A percentile compares a stretch with the other conserved stretches of the same genome.
These are phyloP conservation scores for Stachybotrys elegans DNA, from an alignment of 2,329 filamentous ascomycete species.

Conservation along the genomic window DNA sequence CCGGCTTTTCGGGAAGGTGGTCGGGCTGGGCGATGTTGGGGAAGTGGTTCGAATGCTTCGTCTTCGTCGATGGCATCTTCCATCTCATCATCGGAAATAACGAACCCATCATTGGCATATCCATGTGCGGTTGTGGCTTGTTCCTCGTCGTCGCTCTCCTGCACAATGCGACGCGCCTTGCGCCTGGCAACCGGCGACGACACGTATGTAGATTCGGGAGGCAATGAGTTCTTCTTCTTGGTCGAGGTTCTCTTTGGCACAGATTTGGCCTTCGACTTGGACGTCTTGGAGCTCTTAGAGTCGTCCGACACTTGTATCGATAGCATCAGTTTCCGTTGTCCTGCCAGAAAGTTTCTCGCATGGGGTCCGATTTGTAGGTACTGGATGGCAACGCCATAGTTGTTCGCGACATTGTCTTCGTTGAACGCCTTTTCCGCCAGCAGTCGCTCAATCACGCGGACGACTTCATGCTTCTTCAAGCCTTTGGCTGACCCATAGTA, in stretches of 20 bases:
- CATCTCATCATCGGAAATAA: slow-evolving; percentile 34
- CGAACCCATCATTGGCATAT: slow-evolving; percentile 46
- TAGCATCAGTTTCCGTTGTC: slow-evolving; percentile 40
- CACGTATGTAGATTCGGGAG: slow-evolving; percentile 40
- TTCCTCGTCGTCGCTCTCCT: slow-evolving; percentile 28
- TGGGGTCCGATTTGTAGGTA: slow-evolving; percentile 55
- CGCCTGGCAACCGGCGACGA: slow-evolving; percentile 45
- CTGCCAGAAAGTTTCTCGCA: slow-evolving; percentile 37
- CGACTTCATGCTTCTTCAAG: slow-evolving; percentile 69
- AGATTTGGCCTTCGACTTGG: slow-evolving; percentile 25
- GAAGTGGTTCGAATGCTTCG: slow-evolving; percentile 40
- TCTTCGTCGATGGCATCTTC: slow-evolving; percentile 26
- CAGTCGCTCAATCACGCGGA: slow-evolving; percentile 77
- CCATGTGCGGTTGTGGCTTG: slow-evolving; percentile 38
- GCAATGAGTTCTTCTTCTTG: slow-evolving; percentile 34
- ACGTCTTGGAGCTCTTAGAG: slow-evolving; percentile 20
- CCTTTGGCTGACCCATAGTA: slow-evolving; percentile 65
- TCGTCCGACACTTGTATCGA: slow-evolving; percentile 33
- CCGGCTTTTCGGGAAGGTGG: slow-evolving; percentile 32
- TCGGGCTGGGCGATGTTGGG: slow-evolving; percentile 30
- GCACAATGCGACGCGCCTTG: slow-evolving; percentile 17
- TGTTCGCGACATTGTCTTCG: slow-evolving; percentile 56
- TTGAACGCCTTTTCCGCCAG: slow-evolving; percentile 66
- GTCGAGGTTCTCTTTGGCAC: too few species aligned
- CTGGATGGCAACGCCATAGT: slow-evolving; percentile 63